Evolutionary conservation across 2,329 filamentous ascomycete species (phyloP).

Genomic region (Sphaerulina vaccinii): DNA sequence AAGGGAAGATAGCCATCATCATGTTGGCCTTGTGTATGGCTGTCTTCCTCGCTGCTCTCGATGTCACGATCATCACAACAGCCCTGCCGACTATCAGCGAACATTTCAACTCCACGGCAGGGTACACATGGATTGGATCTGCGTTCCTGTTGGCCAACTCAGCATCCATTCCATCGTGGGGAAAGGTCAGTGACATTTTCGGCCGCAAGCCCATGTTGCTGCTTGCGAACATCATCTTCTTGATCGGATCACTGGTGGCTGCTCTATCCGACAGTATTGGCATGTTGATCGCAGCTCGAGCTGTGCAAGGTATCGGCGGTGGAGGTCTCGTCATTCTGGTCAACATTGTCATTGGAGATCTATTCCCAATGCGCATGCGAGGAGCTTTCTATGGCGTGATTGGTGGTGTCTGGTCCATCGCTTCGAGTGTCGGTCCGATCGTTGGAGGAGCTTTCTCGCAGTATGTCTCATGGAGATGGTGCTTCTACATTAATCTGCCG

Average conservation of each 20-base stretch:
- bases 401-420: constrained; percentile 64
- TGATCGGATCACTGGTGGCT: constrained; percentile 59
- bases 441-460: constrained; percentile 66
- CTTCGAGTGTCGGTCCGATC: constrained; percentile 64
- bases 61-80: constrained; percentile 44
- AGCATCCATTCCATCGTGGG: constrained; percentile 31
- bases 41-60: constrained; percentile 58
- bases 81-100: constrained; percentile 26
- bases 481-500: constrained; percentile 63
- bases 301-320: constrained; percentile 62
- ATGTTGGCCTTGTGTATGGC: constrained; percentile 51
- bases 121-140: constrained; percentile 55
- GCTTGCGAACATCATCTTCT: constrained; percentile 58
- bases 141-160: constrained; percentile 52
- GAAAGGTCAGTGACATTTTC: constrained; percentile 53
- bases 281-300: constrained; percentile 62
- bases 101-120: constrained; percentile 52
- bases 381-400: constrained; percentile 65
- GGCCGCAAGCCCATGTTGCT: constrained; percentile 60
- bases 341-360: constrained; percentile 63
- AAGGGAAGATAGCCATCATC: constrained; percentile 47
- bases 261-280: constrained; percentile 57
- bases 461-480: constrained; percentile 63
- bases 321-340: constrained; percentile 64
- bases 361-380: constrained; percentile 55